These are phyloP conservation scores for Licmophora abbreviata DNA, from an alignment of 108 stramenopile species.

Conservation along the genomic window DNA sequence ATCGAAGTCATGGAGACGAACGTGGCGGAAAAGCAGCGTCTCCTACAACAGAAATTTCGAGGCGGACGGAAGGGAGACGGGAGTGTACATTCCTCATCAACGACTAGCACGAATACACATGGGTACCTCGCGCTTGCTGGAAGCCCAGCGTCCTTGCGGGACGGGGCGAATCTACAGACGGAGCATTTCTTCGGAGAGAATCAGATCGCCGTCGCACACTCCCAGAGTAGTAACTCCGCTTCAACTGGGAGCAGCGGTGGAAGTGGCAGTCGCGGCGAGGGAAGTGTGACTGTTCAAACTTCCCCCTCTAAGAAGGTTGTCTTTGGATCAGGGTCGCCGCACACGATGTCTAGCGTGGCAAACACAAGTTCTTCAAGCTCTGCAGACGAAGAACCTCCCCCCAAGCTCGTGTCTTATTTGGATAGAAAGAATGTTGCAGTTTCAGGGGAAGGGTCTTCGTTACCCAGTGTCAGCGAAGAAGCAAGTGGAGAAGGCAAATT, in stretches of 20 bases:
- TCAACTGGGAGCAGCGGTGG: neutral
- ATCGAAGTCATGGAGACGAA: slow-evolving; percentile 26
- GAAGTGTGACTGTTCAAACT: too few species aligned
- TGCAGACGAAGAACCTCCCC: slow-evolving; percentile 14
- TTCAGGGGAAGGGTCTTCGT: slow-evolving; percentile 11
- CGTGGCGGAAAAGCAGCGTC: slow-evolving; percentile 7
- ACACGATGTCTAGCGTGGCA: neutral
- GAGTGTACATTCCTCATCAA: slow-evolving; percentile 4
- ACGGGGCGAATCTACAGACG: slow-evolving; percentile 22
- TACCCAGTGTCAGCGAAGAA: slow-evolving; percentile 7
- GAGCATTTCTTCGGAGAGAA: slow-evolving; percentile 21
- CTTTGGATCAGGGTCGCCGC: too few species aligned
- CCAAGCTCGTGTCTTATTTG: slow-evolving; percentile 26
- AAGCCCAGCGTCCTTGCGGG: slow-evolving; percentile 13
- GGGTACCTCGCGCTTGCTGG: slow-evolving; percentile 15
- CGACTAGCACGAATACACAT: slow-evolving; percentile 5
- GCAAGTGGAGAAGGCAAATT: slow-evolving; percentile 7
- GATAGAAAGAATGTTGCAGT: slow-evolving; percentile 20
- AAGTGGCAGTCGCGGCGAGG: too few species aligned
- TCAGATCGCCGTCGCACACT: slow-evolving; percentile 6
- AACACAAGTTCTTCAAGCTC: neutral
- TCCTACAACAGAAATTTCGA: neutral
- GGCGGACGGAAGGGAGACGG: neutral
- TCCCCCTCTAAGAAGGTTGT: too few species aligned
- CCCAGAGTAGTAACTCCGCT: too few species aligned